Evolutionary conservation across 768 basidiomycete species (phyloP), one percentile per base, ranked within the genome.

Genomic region (Mycena haematopus): DNA sequence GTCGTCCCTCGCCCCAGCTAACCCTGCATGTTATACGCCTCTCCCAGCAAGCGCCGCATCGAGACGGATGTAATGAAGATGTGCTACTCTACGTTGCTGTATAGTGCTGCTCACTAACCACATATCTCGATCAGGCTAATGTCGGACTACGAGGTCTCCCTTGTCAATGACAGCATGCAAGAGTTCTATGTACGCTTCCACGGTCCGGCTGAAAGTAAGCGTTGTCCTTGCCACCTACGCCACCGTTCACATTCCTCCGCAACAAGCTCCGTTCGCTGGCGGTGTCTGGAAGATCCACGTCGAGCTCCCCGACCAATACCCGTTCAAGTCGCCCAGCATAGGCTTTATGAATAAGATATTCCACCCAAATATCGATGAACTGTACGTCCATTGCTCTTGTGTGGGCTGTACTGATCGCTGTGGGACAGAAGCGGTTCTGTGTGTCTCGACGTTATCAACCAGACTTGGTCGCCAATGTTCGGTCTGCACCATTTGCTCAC

Each of bases 341-440:
- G 97, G 97, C 2, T 99, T 99, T 78, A 96, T 97, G 94, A 99
- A 99, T 86, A 98, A 98, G 90, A 98, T 99, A 75, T 99, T 97
- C 74, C 97, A 99, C 71, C 97, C 97, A 21, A 99, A 99, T 73
- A 99, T 99, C 72, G 97, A 99, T 78, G 97, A 99, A 77, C 80
- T 97, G 91, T 98, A 75, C 73, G 94, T 81, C n/a, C 49, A 25
- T 45, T 62, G 58, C 52, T 58, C 31, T 42, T 36, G 44, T n/a
- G 46, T 59, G n/a, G 56, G 22, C 6, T 24, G 36, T 17, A 51
- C 62, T 69, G 58, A 69, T 54, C 38, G 25, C 49, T 21, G 21
- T 45, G 55, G 42, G 63, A 31, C 74, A 96, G 95, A 72, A 97
- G 95, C 73, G 96, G 96, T 45, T 98, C 96, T 6, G 96, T 99